Conservation (phyloP, 2,329 filamentous ascomycete genomes). For the Zarea fungicola region DNA sequence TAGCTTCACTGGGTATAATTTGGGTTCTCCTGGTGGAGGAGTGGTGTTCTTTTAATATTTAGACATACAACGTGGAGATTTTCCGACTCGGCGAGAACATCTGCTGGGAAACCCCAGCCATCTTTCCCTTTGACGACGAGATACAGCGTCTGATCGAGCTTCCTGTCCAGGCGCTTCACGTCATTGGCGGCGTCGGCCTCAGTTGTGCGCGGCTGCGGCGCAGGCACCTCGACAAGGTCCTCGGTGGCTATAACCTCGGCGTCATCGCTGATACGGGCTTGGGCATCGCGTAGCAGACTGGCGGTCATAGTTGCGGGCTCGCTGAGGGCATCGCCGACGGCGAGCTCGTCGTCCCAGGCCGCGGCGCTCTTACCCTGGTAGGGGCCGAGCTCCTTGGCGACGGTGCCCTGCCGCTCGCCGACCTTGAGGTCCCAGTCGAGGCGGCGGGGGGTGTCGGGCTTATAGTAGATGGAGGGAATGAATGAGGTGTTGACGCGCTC, state of each 20-base stretch:
- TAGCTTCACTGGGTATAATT: not conserved
- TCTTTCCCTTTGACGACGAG: conserved; percentile 71
- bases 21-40: too few species aligned
- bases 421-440: conserved; percentile 89
- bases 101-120: conserved; percentile 81
- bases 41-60: too few species aligned
- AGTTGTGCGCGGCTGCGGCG: conserved; percentile 64
- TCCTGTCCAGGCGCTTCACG: conserved; percentile 69
- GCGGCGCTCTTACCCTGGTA: conserved; percentile 67
- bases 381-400: conserved; percentile 77
- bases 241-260: conserved; percentile 53
- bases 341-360: conserved; percentile 88
- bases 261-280: conserved; percentile 55
- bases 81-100: conserved; percentile 63
- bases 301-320: conserved; percentile 61
- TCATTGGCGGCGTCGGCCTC: conserved; percentile 76
- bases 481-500: conserved; percentile 87
- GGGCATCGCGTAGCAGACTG: conserved; percentile 69
- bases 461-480: conserved; percentile 90
- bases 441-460: conserved; percentile 76
- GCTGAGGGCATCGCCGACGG: conserved; percentile 65
- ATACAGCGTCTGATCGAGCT: conserved; percentile 79
- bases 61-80: conserved; percentile 72
- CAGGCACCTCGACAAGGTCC: conserved; percentile 63
- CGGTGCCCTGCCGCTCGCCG: conserved; percentile 63